phyloP scores from a whole-genome alignment of 2,329 filamentous ascomycete species.

The Xylariaceae sp. region DNA sequence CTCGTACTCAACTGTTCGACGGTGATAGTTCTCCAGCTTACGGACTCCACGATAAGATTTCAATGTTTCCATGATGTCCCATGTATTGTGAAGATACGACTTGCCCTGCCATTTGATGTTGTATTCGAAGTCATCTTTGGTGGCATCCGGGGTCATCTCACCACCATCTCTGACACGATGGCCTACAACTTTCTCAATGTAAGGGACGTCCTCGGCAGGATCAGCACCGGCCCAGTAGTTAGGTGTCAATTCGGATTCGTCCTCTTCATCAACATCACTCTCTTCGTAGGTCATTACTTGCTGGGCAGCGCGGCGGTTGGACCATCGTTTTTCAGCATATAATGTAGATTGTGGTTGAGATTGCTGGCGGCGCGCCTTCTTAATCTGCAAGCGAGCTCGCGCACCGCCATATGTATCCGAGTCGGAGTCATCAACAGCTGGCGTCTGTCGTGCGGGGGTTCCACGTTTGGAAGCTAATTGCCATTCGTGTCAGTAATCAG shows the following conservation, averaged over 20 bases:
- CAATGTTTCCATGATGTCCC: slow-evolving; percentile 77
- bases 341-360: slow-evolving; percentile 59
- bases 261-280: slow-evolving; percentile 61
- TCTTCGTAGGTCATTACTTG: slow-evolving; percentile 60
- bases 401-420: slow-evolving; percentile 78
- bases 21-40: slow-evolving; percentile 92
- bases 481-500: neutral
- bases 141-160: slow-evolving; percentile 53
- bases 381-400: slow-evolving; percentile 63
- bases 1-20: slow-evolving; percentile 76
- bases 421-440: slow-evolving; percentile 54
- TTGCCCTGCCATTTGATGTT: slow-evolving; percentile 96
- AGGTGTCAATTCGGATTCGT: slow-evolving; percentile 62
- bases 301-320: slow-evolving; percentile 77
- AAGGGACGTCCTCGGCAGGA: slow-evolving; percentile 73
- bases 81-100: slow-evolving; percentile 92
- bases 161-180: slow-evolving; percentile 72
- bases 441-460: slow-evolving; percentile 51
- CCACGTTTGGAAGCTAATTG: slow-evolving; percentile 54
- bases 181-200: slow-evolving; percentile 87
- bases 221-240: slow-evolving; percentile 65
- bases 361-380: slow-evolving; percentile 72
- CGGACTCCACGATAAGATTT: slow-evolving; percentile 77
- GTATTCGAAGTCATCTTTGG: slow-evolving; percentile 77
- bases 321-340: slow-evolving; percentile 84